Conservation (phyloP, 805 yeast genomes). For the Ogataea haglerorum region DNA sequence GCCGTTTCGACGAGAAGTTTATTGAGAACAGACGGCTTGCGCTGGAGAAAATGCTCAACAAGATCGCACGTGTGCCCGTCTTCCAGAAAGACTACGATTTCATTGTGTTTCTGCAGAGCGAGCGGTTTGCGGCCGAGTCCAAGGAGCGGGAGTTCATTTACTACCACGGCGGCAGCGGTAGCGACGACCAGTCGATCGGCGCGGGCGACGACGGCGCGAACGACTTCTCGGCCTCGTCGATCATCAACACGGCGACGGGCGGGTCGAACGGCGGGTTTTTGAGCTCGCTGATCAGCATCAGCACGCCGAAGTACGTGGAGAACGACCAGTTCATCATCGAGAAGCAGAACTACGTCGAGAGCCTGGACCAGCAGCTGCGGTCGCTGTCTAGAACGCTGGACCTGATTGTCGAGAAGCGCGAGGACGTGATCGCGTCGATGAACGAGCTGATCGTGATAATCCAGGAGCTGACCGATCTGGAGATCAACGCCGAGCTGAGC, state of each 20-base stretch:
- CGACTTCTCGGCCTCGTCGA: conserved; percentile 28
- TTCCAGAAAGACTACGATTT: conserved; percentile 75
- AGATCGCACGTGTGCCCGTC: conserved; percentile 54
- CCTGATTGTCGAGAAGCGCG: conserved; percentile 67
- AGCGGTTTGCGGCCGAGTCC: conserved; percentile 63
- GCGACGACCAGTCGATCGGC: conserved; percentile 31
- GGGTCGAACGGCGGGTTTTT: conserved; percentile 50
- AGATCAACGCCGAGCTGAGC: conserved; percentile 63
- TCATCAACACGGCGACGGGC: conserved; percentile 22
- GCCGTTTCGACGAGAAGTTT: conserved; percentile 86
- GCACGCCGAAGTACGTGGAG: conserved; percentile 64
- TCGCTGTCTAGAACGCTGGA: conserved; percentile 70
- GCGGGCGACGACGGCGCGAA: conserved; percentile 19
- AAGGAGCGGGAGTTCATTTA: conserved; percentile 58
- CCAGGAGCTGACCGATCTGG: conserved; percentile 66
- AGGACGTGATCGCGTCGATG: conserved; percentile 64
- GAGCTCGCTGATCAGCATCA: conserved; percentile 65
- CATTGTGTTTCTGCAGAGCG: conserved; percentile 70
- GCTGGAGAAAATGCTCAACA: conserved; percentile 79
- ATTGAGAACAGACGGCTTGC: conserved; percentile 82
- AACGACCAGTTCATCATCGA: conserved; percentile 75
- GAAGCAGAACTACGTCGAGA: conserved; percentile 64
- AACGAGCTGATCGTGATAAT: conserved; percentile 57
- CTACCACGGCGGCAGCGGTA: conserved; percentile 30
- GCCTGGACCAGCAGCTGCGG: conserved; percentile 68